phyloP scores from a whole-genome alignment of 2,329 filamentous ascomycete genomes.

The Thielaviopsis populi region DNA sequence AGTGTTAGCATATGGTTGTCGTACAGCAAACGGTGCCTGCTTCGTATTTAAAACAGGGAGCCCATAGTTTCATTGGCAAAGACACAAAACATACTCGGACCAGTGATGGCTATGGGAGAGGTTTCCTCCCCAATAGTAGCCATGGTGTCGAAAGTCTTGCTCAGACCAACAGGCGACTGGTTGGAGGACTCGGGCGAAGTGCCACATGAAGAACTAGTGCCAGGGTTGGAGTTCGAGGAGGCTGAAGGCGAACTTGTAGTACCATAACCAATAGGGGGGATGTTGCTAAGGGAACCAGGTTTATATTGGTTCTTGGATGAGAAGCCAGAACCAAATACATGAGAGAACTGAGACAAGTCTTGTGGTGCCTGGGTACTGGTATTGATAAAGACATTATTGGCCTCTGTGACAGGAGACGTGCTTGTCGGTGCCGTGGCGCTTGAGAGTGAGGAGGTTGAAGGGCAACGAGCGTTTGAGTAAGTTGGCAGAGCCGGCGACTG shows the following conservation, averaged over 20 bases:
- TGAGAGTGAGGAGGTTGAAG: constrained; percentile 3
- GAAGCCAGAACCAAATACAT: constrained; percentile 7
- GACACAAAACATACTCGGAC: constrained; percentile 12
- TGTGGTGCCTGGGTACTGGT: neutral
- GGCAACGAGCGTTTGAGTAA: neutral
- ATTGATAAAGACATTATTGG: constrained; percentile 5
- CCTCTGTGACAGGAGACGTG: neutral
- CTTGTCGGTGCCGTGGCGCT: constrained; percentile 18
- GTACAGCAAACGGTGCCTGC: neutral
- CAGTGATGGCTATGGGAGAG: constrained; percentile 22
- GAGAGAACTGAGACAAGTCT: constrained; percentile 12
- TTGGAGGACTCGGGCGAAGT: constrained; percentile 65
- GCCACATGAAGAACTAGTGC: constrained; percentile 51
- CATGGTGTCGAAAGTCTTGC: constrained; percentile 45
- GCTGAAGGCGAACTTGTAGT: constrained; percentile 50
- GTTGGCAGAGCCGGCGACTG: neutral
- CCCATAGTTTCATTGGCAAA: neutral
- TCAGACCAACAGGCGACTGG: constrained; percentile 50
- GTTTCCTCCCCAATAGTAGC: constrained; percentile 52
- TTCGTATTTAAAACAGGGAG: neutral
- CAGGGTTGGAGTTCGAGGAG: constrained; percentile 44
- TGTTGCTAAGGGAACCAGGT: neutral
- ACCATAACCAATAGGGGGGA: constrained; percentile 24
- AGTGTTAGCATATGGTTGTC: constrained; percentile 15
- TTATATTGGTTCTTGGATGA: constrained; percentile 7